Evolutionary conservation across 2,329 filamentous ascomycete species (phyloP), one percentile per base, ranked within the genome.

Genomic region (Phialophora expanda): DNA sequence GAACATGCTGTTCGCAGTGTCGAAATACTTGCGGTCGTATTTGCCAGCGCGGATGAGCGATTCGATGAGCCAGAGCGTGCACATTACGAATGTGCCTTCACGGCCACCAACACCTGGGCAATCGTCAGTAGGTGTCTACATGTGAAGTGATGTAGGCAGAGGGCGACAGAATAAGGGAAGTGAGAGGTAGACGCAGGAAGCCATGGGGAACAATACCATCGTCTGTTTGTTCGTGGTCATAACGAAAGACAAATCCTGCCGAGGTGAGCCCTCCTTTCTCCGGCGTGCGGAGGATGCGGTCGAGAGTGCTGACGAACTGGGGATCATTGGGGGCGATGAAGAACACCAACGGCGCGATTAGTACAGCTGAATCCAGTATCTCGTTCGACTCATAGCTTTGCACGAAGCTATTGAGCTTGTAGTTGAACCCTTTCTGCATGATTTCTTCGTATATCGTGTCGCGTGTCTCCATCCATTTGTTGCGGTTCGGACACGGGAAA

Each of bases 11-110:
- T 90, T 83, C 6, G 90, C 81, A 56, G 78, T 76, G 58, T 76
- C 75, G 50, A 74, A 75, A 46, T 80, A 73, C 58, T 78, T 72
- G 6, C 74, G 75, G 26, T 46, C 24, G 32, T 67, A 61, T 28
- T 65, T 44, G n/a, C 62, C 65, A 32, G 67, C 66, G 34, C 90
- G 84, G 32, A 89, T 91, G 78, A 93, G 84, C 26, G 90, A 89
- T 77, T 93, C 90, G 12, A 93, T 89, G 0, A 92, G 85, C 90
- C 90, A 93, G 75, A 93, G 93, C 0, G 90, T 93, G 74, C 90
- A 92, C 89, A 93, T 92, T 73, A 85, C 88, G 74, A 93, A 93
- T 22, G 90, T 89, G 24, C 90, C 90, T 77, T 93, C 90, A 59
- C 85, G 83, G 20, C 90, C 90, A 44, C 89, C 89, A 8, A 93